Conservation (phyloP, 2,329 filamentous ascomycete species). For the Rutstroemia sp. region DNA sequence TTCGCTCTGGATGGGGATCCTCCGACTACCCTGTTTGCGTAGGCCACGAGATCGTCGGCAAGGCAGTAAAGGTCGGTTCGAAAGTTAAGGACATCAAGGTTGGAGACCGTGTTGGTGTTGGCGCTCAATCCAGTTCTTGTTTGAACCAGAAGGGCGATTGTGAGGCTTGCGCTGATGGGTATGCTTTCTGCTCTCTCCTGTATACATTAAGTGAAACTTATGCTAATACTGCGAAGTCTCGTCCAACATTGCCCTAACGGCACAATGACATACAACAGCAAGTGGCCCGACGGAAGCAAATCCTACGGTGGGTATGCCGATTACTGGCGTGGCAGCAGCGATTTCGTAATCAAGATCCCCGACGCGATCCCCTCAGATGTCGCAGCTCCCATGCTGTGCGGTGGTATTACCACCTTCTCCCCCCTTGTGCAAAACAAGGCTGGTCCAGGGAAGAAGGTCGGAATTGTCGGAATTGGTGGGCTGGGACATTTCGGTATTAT, state of each 20-base stretch:
- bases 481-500: constrained; percentile 67
- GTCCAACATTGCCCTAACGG: background rate
- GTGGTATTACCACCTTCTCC: constrained; percentile 65
- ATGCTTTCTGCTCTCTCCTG: constrained; percentile 22
- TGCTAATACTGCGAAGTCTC: background rate
- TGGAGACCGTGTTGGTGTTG: constrained; percentile 46
- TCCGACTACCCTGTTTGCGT: constrained; percentile 33
- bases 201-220: no score
- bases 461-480: constrained; percentile 57
- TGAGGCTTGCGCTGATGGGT: constrained; percentile 38
- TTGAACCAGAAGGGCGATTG: constrained; percentile 32
- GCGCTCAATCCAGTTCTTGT: constrained; percentile 43
- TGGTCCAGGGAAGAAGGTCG: constrained; percentile 64
- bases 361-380: constrained; percentile 41
- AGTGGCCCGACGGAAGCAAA: constrained; percentile 27
- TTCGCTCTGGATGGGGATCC: constrained; percentile 22
- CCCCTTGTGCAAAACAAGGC: constrained; percentile 60
- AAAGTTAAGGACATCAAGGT: constrained; percentile 48
- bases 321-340: constrained; percentile 44
- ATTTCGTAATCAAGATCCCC: constrained; percentile 54
- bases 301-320: constrained; percentile 47
- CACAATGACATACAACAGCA: constrained; percentile 39
- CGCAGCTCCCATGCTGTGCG: constrained; percentile 67
- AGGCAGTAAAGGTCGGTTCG: constrained; percentile 43
- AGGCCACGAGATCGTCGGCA: constrained; percentile 44